Conservation (phyloP, 1,284 basidiomycete species). For the Termitomyces sp. region DNA sequence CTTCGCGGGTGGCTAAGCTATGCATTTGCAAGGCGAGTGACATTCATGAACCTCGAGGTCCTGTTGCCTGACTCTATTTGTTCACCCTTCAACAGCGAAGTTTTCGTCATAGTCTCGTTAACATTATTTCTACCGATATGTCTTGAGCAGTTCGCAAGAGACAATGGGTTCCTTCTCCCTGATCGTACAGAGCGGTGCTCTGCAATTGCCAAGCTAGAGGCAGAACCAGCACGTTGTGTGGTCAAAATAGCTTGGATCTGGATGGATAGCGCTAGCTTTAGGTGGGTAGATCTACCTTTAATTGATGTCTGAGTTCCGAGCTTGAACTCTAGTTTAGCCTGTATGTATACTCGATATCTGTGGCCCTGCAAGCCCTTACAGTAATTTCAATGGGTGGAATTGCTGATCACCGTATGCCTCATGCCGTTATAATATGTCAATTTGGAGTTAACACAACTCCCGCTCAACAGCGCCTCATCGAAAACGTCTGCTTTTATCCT, state of each 20-base stretch:
- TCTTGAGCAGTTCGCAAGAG: conserved; percentile 77
- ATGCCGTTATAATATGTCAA: neutral
- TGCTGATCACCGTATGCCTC: conserved; percentile 74
- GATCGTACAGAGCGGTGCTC: conserved; percentile 52
- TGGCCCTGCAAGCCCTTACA: conserved; percentile 80
- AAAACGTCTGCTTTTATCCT: conserved; percentile 70
- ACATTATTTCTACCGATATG: conserved; percentile 80
- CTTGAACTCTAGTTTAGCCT: conserved; percentile 42
- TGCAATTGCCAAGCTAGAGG: conserved; percentile 21
- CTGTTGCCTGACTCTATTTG: conserved; percentile 3
- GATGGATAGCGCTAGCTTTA: conserved; percentile 87
- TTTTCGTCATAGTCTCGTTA: conserved; percentile 76
- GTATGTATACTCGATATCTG: conserved; percentile 82
- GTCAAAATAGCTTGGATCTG: conserved; percentile 74
- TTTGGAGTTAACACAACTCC: conserved; percentile 2
- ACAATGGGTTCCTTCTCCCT: conserved; percentile 71
- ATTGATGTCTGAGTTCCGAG: neutral
- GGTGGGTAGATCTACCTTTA: conserved; percentile 39
- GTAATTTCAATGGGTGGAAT: conserved; percentile 89
- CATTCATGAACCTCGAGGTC: neutral
- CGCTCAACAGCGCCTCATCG: conserved; percentile 63
- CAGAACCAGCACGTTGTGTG: conserved; percentile 47
- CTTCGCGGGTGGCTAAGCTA: conserved; percentile 72
- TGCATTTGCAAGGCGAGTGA: conserved; percentile 64
- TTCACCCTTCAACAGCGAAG: conserved; percentile 47